Evolutionary conservation across 2,329 filamentous ascomycete genomes (phyloP).

Genomic region (Byssothecium circinans): DNA sequence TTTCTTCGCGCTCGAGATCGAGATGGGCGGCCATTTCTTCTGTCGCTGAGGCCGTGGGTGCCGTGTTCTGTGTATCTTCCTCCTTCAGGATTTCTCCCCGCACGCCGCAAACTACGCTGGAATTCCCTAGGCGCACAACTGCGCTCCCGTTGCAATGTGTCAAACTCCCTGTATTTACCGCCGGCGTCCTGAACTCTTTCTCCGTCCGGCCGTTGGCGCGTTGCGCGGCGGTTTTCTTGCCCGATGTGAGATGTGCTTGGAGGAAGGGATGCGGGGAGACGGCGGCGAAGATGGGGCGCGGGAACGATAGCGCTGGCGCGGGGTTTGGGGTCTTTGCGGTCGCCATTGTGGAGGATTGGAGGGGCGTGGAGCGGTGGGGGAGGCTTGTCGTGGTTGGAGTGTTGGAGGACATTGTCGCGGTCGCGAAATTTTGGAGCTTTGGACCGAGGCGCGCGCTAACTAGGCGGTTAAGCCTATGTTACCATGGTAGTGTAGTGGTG

Average conservation of each 20-base stretch:
- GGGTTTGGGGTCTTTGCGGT: slow-evolving; percentile 17
- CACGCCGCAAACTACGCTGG: slow-evolving; percentile 91
- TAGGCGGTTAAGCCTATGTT: slow-evolving; percentile 13
- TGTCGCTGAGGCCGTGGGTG: slow-evolving; percentile 14
- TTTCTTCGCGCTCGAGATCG: slow-evolving; percentile 35
- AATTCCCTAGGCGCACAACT: slow-evolving; percentile 84
- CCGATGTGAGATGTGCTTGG: slow-evolving; percentile 78
- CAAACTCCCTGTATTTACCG: slow-evolving; percentile 79
- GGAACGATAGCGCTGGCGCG: slow-evolving; percentile 50
- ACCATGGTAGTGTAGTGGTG: slow-evolving; percentile 11
- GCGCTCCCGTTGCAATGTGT: slow-evolving; percentile 89
- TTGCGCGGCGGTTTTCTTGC: slow-evolving; percentile 54
- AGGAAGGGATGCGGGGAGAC: slow-evolving; percentile 88
- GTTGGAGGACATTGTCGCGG: slow-evolving; percentile 1
- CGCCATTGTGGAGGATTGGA: slow-evolving; percentile 18
- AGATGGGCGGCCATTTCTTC: slow-evolving; percentile 11
- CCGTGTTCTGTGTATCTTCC: slow-evolving; percentile 67
- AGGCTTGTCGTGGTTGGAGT: background rate
- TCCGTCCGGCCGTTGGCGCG: slow-evolving; percentile 82
- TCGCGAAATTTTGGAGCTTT: slow-evolving; percentile 30
- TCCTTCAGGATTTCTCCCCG: slow-evolving; percentile 81
- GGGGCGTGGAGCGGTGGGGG: background rate
- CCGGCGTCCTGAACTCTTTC: slow-evolving; percentile 69
- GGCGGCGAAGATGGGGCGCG: slow-evolving; percentile 78
- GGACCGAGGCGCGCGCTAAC: slow-evolving; percentile 14